phyloP scores from a whole-genome alignment of 495 filamentous ascomycete species.

The Acidomyces sp. region DNA sequence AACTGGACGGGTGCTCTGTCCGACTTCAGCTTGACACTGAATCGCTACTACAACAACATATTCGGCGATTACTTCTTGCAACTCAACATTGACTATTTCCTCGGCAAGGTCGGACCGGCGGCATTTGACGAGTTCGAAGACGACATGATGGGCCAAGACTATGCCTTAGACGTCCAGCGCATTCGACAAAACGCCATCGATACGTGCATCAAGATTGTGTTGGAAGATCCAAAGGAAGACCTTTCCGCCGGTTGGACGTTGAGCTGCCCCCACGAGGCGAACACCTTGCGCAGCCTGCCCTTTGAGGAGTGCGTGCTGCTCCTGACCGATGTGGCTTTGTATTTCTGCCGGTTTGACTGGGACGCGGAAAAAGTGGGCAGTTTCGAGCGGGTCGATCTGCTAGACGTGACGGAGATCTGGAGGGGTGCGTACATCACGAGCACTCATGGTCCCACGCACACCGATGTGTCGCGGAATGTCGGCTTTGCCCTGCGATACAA shows the following conservation, averaged over 20 bases:
- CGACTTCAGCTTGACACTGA: conserved; percentile 81
- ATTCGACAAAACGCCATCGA: conserved; percentile 84
- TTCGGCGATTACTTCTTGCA: conserved; percentile 95
- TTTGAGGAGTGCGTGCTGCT: conserved; percentile 79
- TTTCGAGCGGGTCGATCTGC: conserved; percentile 75
- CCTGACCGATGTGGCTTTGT: conserved; percentile 71
- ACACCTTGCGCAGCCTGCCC: conserved; percentile 49
- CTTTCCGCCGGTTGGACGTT: conserved; percentile 77
- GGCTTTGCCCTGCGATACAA: conserved; percentile 69
- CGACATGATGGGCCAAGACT: conserved; percentile 76
- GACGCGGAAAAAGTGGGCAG: conserved; percentile 78
- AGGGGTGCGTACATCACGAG: conserved; percentile 83
- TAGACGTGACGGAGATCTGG: conserved; percentile 53
- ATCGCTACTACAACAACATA: conserved; percentile 61
- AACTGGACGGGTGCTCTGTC: conserved; percentile 84
- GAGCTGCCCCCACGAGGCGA: conserved; percentile 51
- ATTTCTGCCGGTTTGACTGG: conserved; percentile 85
- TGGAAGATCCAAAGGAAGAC: conserved; percentile 71
- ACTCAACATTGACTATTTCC: conserved; percentile 82
- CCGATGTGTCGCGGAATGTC: conserved; percentile 65
- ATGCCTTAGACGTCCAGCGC: conserved; percentile 68
- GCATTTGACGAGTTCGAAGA: conserved; percentile 88
- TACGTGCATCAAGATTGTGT: conserved; percentile 64
- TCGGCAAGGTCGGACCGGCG: conserved; percentile 68
- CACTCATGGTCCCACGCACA: conserved; percentile 58